Evolutionary conservation across 306 rosid genomes (phyloP), one percentile per base, ranked within the genome.

Genomic region (Cicer arietinum): DNA sequence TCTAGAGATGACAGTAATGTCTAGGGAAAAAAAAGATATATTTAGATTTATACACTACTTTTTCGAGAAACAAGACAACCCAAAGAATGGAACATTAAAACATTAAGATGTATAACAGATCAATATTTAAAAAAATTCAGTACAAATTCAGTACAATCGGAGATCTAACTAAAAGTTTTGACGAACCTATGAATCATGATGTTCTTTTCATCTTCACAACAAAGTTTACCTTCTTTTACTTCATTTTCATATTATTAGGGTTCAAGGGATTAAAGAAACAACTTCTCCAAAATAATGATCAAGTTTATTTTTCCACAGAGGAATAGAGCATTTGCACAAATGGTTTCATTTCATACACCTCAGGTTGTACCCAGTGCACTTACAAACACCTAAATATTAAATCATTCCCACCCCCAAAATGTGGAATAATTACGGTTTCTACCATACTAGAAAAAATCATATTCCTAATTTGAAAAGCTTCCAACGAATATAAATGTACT

Each of bases 231-330:
- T 17, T 39, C 10, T 16, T 2, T 42, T 42, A 7, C 10, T 37
- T 7, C 22, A 1, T 20, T 43, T 25, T 69, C 45, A 42, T 0
- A 8, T 8, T 7, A 42, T 13, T 48, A 13, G 47, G 47, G n/a
- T 10, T 11, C 47, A 35, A 8, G 46, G 45, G 30, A 60, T 35
- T 73, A 45, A 53, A 14, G 22, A 45, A 11, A 47, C 35, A 57
- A 13, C 35, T 30, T 22, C 18, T 47, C 50, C 6, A 44, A 62
- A 40, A 51, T 41, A 64, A 64, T 40, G 65, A 7, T 42, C 8
- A 6, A 42, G 10, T 42, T 42, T 69, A 48, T 76, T 76, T 47
- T 69, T 52, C 76, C 66, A n/a, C 9, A 40, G 30, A 16, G 44
- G 51, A 37, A 52, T 25, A 25, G 30, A 25, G 30, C 30, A 25